A percentile compares a stretch with the other conserved stretches of the same genome.
Conservation (phyloP, 148 eudicot species). For the Nepenthes mirabilis region DNA sequence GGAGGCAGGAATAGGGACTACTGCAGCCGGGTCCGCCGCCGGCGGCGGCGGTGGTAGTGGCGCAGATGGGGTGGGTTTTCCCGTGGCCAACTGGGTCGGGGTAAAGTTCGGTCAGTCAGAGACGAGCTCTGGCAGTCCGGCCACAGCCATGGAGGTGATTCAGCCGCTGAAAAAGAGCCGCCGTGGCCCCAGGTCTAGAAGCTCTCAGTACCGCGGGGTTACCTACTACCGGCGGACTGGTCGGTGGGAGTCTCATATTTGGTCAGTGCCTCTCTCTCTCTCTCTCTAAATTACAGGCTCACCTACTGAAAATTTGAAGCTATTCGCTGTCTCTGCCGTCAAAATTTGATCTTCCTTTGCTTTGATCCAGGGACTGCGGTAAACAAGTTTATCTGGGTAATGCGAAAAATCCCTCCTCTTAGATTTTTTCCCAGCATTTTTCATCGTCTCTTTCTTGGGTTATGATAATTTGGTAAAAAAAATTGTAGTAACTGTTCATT, state of each 20-base stretch:
- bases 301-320: not conserved
- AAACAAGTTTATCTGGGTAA: constrained; percentile 95
- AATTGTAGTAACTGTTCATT: not conserved
- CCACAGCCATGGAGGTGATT: not conserved
- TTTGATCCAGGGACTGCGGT: constrained; percentile 83
- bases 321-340: not conserved
- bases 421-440: not conserved
- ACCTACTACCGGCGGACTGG: constrained; percentile 93
- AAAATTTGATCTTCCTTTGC: constrained; percentile 1
- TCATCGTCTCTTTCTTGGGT: not conserved
- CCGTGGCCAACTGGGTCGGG: constrained; percentile 80
- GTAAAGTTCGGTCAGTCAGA: constrained; percentile 42
- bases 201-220: constrained; percentile 90
- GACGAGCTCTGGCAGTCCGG: not conserved
- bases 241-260: constrained; percentile 98
- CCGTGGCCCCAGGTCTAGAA: constrained; percentile 84
- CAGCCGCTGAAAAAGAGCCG: constrained; percentile 82
- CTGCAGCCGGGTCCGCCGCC: constrained; percentile 5
- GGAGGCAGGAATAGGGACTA: constrained; percentile 13
- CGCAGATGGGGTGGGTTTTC: constrained; percentile 16
- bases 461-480: not conserved
- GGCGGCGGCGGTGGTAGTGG: not conserved
- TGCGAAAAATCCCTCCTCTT: too few species aligned
- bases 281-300: not conserved
- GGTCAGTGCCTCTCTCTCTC: constrained; percentile 22